Evolutionary conservation across 805 yeast genomes (phyloP), one percentile per base, ranked within the genome.

Genomic region (Starmerella floris): DNA sequence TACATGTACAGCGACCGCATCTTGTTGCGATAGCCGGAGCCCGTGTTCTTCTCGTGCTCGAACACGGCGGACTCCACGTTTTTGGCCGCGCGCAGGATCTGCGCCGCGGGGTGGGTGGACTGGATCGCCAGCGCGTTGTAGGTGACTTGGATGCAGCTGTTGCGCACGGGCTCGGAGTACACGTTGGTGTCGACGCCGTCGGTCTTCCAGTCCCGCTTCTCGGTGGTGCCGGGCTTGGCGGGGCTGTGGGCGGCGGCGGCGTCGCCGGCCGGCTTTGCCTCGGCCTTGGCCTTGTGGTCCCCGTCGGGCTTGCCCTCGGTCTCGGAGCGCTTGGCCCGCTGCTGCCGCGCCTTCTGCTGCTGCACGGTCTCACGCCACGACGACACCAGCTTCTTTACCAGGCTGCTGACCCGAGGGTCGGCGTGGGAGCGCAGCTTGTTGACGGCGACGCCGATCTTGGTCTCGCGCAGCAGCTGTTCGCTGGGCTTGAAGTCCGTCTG

Each of bases 391-490:
- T 74, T 76, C 60, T 82, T 83, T 30, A 88, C 97, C 32, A 81
- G 63, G 2, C 69, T 62, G 11, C 79, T 67, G 36, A 91, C 72
- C 21, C 56, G 56, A 27, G 57, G 61, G 52, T 85, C 93, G 20
- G 71, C 48, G 60, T 81, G 83, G 8, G 82, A 64, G 50, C 94
- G 75, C 55, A 81, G 75, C 62, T 83, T 85, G 65, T 91, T 91
- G 33, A 91, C 96, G 8, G 87, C 88, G 16, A 91, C 88, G 50
- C 98, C 98, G n/a, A 91, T 88, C 61, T 84, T 85, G 8, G 98
- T 91, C 56, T 88, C 94, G 55, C 96, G 73, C 40, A 88, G 68
- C 28, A 88, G 67, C 58, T 77, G 74, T 57, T 88, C 97, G 1
- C 93, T 77, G 9, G 97, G 95, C 52, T 68, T 67, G 40, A 84